Conservation (phyloP, 345 rosid genomes). For the Cardamine resedifolia region DNA sequence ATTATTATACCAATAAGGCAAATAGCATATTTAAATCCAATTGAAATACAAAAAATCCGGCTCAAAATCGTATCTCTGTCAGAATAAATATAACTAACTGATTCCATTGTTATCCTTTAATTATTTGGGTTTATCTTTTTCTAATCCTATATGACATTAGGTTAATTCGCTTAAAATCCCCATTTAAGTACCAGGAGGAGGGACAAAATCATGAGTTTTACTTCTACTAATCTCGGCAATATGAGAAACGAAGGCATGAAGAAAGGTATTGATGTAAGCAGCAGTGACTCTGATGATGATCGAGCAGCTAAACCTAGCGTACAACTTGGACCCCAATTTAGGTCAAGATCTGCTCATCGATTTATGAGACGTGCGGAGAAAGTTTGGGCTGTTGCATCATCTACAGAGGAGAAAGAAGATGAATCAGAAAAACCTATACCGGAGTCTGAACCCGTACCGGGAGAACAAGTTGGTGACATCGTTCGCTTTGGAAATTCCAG, state of each 20-base stretch:
- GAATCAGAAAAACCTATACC: background rate
- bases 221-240: background rate
- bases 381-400: conserved; percentile 17
- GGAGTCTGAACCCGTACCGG: background rate
- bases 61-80: background rate
- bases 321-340: background rate
- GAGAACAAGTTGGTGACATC: conserved; percentile 32
- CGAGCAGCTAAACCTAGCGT: background rate
- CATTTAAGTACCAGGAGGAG: background rate
- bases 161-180: background rate
- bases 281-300: conserved; percentile 16
- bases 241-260: background rate
- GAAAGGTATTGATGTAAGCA: background rate
- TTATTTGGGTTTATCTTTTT: background rate
- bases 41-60: background rate
- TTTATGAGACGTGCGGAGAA: conserved; percentile 27
- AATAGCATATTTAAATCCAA: background rate
- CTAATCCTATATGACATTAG: background rate
- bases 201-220: conserved; percentile 14
- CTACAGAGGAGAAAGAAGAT: conserved; percentile 2
- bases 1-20: background rate
- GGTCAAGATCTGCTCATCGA: conserved; percentile 16
- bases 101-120: background rate
- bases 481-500: conserved; percentile 5
- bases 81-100: background rate